Conservation (phyloP, 1,284 basidiomycete species). For the Puccinia polysora region DNA sequence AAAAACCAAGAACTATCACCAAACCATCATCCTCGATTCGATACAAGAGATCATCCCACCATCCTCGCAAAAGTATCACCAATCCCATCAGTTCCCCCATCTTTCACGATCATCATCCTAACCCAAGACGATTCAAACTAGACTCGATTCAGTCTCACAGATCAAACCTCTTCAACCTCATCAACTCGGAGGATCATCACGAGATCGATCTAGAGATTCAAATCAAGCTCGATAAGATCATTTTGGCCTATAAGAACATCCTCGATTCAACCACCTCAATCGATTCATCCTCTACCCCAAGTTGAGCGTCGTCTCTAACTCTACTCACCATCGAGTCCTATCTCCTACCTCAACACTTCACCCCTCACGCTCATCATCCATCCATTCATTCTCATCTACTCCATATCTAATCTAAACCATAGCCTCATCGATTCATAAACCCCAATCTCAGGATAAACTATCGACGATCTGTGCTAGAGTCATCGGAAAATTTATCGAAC, state of each 20-base stretch:
- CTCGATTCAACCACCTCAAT: conserved; percentile 9
- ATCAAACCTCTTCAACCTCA: background rate
- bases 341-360: background rate
- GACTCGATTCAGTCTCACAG: background rate
- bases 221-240: conserved; percentile 13
- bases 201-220: conserved; percentile 2
- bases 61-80: background rate
- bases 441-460: background rate
- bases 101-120: background rate
- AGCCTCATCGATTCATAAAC: too few species aligned
- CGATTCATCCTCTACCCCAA: too few species aligned
- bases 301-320: too few species aligned
- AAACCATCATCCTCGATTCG: background rate
- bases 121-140: too few species aligned
- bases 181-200: background rate
- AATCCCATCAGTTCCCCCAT: conserved; percentile 22
- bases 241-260: conserved; percentile 27
- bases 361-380: background rate
- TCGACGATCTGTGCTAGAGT: conserved; percentile 16
- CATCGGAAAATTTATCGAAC: conserved; percentile 16
- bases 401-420: background rate
- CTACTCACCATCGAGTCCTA: too few species aligned
- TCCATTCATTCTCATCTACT: background rate
- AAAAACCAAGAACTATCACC: background rate
- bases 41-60: background rate